phyloP scores from a whole-genome alignment of 768 basidiomycete species.

The Daedaleopsis nitida region DNA sequence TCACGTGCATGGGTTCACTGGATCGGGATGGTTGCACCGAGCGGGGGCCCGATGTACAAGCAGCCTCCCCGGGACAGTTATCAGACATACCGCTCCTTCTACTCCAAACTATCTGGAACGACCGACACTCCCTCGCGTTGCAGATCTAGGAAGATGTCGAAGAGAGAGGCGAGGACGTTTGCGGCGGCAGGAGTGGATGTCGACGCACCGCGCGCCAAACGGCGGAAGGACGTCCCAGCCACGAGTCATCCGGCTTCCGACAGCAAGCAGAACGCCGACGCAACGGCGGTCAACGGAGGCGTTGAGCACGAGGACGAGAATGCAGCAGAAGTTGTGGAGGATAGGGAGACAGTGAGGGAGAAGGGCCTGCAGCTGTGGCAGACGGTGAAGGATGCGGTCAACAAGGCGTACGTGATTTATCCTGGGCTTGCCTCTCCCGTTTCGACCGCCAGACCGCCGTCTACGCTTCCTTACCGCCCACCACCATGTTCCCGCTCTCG shows the following conservation, averaged over 20 bases:
- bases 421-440: slow-evolving; percentile 17
- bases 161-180: slow-evolving; percentile 49
- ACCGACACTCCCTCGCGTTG: slow-evolving; percentile 1
- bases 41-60: not conserved
- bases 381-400: slow-evolving; percentile 78
- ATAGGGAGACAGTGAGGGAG: slow-evolving; percentile 51
- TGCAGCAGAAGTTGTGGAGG: slow-evolving; percentile 30
- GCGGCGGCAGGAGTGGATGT: slow-evolving; percentile 39
- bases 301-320: slow-evolving; percentile 35
- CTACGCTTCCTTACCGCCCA: slow-evolving; percentile 23
- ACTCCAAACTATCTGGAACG: slow-evolving; percentile 6
- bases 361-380: slow-evolving; percentile 76
- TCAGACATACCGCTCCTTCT: slow-evolving; percentile 11
- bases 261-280: slow-evolving; percentile 35
- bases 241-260: slow-evolving; percentile 16
- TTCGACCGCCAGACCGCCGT: slow-evolving; percentile 30
- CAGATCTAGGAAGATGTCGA: slow-evolving; percentile 39
- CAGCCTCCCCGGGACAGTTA: slow-evolving; percentile 11
- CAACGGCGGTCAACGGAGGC: slow-evolving; percentile 40
- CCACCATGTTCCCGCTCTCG: slow-evolving; percentile 31
- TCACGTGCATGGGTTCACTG: slow-evolving; percentile 18
- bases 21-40: slow-evolving; percentile 11
- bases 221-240: slow-evolving; percentile 46
- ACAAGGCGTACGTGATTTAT: slow-evolving; percentile 81
- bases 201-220: slow-evolving; percentile 52